A percentile compares a stretch with the other conserved stretches of the same genome.
These are phyloP conservation scores for Talaromyces rugulosus DNA, from an alignment of 2,329 filamentous ascomycete species.

Conservation along the genomic window DNA sequence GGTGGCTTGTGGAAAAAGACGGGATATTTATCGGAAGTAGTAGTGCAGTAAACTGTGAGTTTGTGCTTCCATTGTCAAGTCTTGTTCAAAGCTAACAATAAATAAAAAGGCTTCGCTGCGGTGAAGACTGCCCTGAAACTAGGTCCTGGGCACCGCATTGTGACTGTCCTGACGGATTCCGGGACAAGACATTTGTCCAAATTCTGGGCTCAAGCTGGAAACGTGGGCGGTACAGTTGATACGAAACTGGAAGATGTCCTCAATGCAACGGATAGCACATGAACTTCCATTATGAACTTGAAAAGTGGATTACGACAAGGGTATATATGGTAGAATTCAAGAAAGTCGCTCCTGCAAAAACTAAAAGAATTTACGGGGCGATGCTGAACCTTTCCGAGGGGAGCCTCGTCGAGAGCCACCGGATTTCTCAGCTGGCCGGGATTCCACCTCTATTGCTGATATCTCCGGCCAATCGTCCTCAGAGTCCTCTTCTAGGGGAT, in stretches of 20 bases:
- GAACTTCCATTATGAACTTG: not conserved
- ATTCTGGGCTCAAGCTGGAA: constrained; percentile 47
- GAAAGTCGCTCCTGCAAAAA: not conserved
- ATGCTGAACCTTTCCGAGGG: constrained; percentile 11
- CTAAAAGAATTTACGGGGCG: constrained; percentile 13
- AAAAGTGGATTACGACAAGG: not conserved
- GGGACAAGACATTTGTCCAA: constrained; percentile 49
- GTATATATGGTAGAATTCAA: not conserved
- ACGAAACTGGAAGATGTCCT: constrained; percentile 45
- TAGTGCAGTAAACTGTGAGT: constrained; percentile 86
- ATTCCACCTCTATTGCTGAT: constrained; percentile 17
- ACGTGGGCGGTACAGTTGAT: constrained; percentile 42
- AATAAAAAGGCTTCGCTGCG: constrained; percentile 41
- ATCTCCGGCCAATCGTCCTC: constrained; percentile 15
- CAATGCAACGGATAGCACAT: constrained; percentile 22
- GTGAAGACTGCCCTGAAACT: constrained; percentile 43
- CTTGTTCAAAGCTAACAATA: constrained; percentile 3
- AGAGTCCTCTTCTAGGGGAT: constrained; percentile 16
- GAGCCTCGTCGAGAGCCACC: constrained; percentile 2
- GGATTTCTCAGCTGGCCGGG: constrained; percentile 2
- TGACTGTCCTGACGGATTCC: constrained; percentile 49
- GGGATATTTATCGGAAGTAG: constrained; percentile 93
- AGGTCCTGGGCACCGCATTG: constrained; percentile 46
- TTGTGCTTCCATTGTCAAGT: not conserved
- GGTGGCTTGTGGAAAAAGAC: constrained; percentile 92